Percentiles rank a stretch among this genome's conserved stretches.
Conservation (phyloP, 2,329 filamentous ascomycete species). For the Proliferodiscus dingleyae region DNA sequence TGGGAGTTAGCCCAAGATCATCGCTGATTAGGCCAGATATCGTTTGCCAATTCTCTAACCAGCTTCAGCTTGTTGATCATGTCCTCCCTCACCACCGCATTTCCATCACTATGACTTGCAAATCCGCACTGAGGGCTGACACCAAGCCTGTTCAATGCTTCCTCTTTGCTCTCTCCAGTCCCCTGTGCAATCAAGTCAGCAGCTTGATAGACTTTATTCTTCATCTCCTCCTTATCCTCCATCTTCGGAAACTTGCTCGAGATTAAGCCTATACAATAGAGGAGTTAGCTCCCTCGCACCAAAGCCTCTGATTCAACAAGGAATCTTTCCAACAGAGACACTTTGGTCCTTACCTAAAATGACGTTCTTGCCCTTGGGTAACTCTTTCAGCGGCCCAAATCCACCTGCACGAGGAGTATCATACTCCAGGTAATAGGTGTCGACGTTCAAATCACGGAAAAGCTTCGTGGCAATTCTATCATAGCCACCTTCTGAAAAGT, state of each 20-base stretch:
- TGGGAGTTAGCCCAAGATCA: constrained; percentile 3
- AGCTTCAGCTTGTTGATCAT: constrained; percentile 70
- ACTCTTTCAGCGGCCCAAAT: constrained; percentile 58
- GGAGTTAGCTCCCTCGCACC: too few species aligned
- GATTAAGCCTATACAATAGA: constrained; percentile 44
- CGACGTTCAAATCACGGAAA: constrained; percentile 57
- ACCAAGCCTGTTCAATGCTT: constrained; percentile 64
- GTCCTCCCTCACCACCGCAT: constrained; percentile 64
- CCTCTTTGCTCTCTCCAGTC: constrained; percentile 56
- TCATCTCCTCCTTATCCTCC: constrained; percentile 61
- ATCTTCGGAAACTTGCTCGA: constrained; percentile 59
- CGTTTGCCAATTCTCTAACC: constrained; percentile 67
- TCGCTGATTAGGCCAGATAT: constrained; percentile 53
- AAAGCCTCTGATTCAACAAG: too few species aligned
- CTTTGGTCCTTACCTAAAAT: constrained; percentile 46
- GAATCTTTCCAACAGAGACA: too few species aligned
- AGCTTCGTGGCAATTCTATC: constrained; percentile 64
- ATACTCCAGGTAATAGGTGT: constrained; percentile 68
- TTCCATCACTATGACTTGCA: constrained; percentile 62
- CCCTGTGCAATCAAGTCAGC: constrained; percentile 69
- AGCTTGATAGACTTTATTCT: constrained; percentile 52
- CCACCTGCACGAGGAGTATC: constrained; percentile 62
- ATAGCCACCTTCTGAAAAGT: constrained; percentile 64
- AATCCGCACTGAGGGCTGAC: constrained; percentile 72
- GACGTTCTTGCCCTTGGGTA: constrained; percentile 59